phyloP scores from a whole-genome alignment of 495 filamentous ascomycete genomes.

The Aspergillus cristatus region DNA sequence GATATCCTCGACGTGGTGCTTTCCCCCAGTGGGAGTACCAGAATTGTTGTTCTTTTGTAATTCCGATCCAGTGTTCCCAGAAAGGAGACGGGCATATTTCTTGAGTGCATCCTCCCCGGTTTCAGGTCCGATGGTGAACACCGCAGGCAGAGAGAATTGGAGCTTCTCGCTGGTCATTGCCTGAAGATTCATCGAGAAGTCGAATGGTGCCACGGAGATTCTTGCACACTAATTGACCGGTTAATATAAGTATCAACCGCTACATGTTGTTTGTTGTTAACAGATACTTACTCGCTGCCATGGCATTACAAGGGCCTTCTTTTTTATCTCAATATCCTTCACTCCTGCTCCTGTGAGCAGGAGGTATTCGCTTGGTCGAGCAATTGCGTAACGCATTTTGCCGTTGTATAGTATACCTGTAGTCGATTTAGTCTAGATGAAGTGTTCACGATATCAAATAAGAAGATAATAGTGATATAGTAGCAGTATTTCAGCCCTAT shows the following conservation, averaged over 20 bases:
- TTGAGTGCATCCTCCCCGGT: constrained; percentile 54
- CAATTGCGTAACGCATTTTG: constrained; percentile 29
- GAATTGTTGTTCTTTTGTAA: constrained; percentile 17
- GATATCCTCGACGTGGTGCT: constrained; percentile 68
- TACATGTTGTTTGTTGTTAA: not conserved
- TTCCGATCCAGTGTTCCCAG: constrained; percentile 38
- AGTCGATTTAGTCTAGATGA: too few relatives aligned
- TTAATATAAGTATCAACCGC: constrained; percentile 4
- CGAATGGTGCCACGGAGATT: constrained; percentile 63
- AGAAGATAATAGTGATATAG: too few relatives aligned
- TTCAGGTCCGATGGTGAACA: constrained; percentile 75
- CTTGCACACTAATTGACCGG: constrained; percentile 22
- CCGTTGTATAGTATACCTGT: too few relatives aligned
- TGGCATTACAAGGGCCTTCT: constrained; percentile 61
- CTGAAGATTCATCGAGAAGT: constrained; percentile 65
- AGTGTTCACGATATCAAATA: too few relatives aligned
- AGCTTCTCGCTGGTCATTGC: constrained; percentile 82
- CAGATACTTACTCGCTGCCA: constrained; percentile 46
- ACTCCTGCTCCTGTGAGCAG: constrained; percentile 73
- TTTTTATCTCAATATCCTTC: constrained; percentile 58
- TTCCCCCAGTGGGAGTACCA: constrained; percentile 23
- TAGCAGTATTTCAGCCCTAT: too few relatives aligned
- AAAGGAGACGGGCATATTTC: constrained; percentile 71
- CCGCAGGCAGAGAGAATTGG: constrained; percentile 67
- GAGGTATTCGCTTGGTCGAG: constrained; percentile 51